Percentiles rank a stretch among this genome's conserved stretches.
Conservation (phyloP, 31 red algal species). For the Pterothamnion heteromorphum region DNA sequence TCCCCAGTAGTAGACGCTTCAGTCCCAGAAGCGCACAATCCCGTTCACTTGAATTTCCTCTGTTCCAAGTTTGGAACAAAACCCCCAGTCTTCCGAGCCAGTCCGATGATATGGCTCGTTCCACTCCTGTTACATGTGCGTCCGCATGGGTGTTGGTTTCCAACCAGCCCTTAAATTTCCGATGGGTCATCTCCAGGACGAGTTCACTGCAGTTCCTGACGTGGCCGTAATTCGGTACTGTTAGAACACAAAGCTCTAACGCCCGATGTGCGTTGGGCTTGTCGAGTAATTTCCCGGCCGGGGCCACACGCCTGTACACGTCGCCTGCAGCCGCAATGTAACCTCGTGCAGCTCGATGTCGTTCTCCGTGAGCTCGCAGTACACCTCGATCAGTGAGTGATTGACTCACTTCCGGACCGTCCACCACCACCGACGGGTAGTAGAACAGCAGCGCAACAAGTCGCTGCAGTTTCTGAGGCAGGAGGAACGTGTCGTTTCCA, state of each 20-base stretch:
- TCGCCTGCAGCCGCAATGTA: neutral
- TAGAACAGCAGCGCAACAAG: neutral
- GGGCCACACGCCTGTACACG: neutral
- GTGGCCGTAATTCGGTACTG: too few relatives aligned
- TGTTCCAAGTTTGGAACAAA: constrained; percentile 1
- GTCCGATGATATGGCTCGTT: neutral
- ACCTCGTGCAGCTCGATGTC: neutral
- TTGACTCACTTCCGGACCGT: neutral
- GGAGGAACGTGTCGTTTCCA: neutral
- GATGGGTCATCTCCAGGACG: too few relatives aligned
- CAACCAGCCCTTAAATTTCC: too few relatives aligned
- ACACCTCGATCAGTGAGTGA: neutral
- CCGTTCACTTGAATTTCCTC: neutral
- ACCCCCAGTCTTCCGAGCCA: neutral
- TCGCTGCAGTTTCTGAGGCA: neutral
- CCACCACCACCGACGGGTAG: neutral
- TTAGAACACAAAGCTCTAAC: too few relatives aligned
- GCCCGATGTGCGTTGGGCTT: neutral
- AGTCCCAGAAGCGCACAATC: neutral
- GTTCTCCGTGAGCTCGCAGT: neutral
- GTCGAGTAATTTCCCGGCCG: neutral
- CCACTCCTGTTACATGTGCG: neutral
- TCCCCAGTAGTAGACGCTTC: neutral
- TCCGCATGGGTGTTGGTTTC: neutral
- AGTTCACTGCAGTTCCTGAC: too few relatives aligned